Evolutionary conservation across 2,329 filamentous ascomycete species (phyloP), one percentile per base, ranked within the genome.

Genomic region (Botrytis paeoniae): DNA sequence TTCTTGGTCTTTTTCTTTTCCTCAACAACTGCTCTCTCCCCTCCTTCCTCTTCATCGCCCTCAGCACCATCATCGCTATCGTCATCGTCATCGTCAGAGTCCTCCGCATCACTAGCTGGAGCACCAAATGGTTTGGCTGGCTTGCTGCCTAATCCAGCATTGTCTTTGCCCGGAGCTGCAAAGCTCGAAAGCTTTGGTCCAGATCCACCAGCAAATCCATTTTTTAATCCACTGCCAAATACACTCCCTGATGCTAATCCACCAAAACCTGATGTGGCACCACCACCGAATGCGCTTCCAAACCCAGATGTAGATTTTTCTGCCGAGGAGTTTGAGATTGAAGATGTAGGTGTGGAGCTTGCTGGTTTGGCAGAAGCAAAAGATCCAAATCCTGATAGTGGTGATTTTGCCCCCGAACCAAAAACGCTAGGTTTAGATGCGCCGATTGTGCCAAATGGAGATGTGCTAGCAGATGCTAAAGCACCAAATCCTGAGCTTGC

Each of bases 101-200:
- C 87, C 59, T 89, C 89, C 4, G 84, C 86, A 66, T 91, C 89
- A 74, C 89, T 91, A 57, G 90, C 90, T 1, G 93, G 89, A 20
- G 93, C 92, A 45, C 94, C 94, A 80, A 97, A 96, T 0, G 93
- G 88, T 81, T 89, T 93, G 5, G 87, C 86, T 22, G 89, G 85
- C 81, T 92, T 93, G 74, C 86, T 85, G 73, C 84, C 88, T 78
- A 71, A 75, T 2, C 84, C 83, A 74, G 85, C 81, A 64, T 83
- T 83, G 29, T 82, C 79, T 51, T 83, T 83, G 69, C 86, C 88
- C 35, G 89, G 86, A 63, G 90, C 89, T 60, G 90, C 93, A 82
- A 97, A 97, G 77, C 87, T 92, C 3, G 87, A 86, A 16, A 94
- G 82, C 75, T 86, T 87, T 39, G 79, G 76, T 80, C 79, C 79